Evolutionary conservation across 139 green algal species (phyloP).

Genomic region (Microglena sp.): DNA sequence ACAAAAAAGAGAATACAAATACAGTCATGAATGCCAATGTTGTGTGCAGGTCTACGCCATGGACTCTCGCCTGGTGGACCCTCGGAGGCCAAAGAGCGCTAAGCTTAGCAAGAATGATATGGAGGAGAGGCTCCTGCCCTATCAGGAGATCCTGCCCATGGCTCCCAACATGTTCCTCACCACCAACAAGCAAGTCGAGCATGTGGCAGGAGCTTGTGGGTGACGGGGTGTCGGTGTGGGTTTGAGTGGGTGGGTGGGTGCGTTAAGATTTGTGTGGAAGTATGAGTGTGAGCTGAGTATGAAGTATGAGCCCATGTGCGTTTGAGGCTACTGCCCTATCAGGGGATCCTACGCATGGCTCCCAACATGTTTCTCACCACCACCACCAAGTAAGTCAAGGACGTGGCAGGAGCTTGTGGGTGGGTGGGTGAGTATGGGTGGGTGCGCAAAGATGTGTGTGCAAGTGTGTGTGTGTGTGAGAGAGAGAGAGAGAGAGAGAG

Average conservation of each 20-base stretch:
- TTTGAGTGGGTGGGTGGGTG: background rate
- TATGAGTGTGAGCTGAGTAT: too few species aligned
- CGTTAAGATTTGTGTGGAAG: background rate
- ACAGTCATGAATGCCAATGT: too few species aligned
- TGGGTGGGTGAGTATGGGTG: too few species aligned
- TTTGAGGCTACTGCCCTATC: constrained; percentile 76
- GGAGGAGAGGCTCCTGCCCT: constrained; percentile 82
- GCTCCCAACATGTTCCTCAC: constrained; percentile 39
- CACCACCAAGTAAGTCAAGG: constrained; percentile 44
- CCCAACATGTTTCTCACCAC: constrained; percentile 40
- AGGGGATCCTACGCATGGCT: constrained; percentile 43
- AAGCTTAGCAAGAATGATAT: constrained; percentile 60
- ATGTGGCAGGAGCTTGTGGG: too few species aligned
- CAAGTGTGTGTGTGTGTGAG: background rate
- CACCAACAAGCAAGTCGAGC: constrained; percentile 41
- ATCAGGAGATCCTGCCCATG: constrained; percentile 54
- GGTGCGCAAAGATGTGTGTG: background rate
- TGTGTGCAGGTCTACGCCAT: constrained; percentile 87
- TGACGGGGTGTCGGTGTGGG: constrained; percentile 1
- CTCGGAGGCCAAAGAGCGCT: constrained; percentile 51
- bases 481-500: background rate
- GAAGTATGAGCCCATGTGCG: too few species aligned
- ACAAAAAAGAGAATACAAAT: too few species aligned
- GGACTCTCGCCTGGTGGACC: constrained; percentile 82
- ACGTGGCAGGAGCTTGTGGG: too few species aligned